These are phyloP conservation scores for Suillus weaverae DNA, from an alignment of 768 basidiomycete species.

Conservation along the genomic window DNA sequence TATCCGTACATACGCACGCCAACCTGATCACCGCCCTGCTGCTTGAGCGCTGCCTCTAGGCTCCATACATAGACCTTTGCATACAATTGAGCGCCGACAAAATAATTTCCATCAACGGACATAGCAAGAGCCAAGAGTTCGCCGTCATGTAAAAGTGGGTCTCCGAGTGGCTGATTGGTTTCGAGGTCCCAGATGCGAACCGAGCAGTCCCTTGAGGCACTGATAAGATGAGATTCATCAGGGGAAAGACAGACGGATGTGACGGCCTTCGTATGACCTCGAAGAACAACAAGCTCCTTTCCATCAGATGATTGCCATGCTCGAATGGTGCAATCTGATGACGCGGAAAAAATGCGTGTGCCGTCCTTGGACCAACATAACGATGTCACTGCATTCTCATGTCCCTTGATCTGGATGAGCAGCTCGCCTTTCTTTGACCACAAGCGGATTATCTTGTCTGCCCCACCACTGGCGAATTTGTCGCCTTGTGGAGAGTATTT, in stretches of 20 bases:
- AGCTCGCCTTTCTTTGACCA: background rate
- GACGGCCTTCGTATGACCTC: background rate
- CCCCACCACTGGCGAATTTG: background rate
- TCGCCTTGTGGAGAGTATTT: background rate
- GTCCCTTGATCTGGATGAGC: background rate
- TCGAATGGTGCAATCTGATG: background rate
- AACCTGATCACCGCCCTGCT: background rate
- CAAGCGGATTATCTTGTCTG: background rate
- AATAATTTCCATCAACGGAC: background rate
- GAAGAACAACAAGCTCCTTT: background rate
- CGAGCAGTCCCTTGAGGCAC: slow-evolving; percentile 1
- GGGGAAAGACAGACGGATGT: background rate
- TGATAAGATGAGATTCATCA: background rate
- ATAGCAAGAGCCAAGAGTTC: background rate
- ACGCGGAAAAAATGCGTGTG: background rate
- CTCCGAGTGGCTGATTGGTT: background rate
- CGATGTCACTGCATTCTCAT: background rate
- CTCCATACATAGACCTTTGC: background rate
- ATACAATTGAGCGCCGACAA: background rate
- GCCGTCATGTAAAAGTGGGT: background rate
- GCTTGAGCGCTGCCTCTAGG: background rate
- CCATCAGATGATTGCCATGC: background rate
- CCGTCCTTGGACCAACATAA: background rate
- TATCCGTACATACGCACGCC: background rate
- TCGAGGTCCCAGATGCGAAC: background rate